Evolutionary conservation across 2,329 filamentous ascomycete species (phyloP).

Genomic region (Ophiostoma ulmi): DNA sequence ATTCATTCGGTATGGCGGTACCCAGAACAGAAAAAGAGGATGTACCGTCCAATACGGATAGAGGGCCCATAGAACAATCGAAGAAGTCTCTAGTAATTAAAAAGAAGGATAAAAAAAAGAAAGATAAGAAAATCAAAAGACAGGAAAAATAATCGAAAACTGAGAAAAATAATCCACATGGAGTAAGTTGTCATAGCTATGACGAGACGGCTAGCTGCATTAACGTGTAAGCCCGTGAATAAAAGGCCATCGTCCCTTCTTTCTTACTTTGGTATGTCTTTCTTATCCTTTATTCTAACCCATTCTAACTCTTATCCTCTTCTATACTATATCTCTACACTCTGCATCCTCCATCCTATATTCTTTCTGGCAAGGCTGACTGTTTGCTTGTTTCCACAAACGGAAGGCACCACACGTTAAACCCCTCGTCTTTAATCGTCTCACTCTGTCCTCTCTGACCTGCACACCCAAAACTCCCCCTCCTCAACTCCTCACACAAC

Average conservation of each 20-base stretch:
- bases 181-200: neutral
- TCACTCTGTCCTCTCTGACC: neutral
- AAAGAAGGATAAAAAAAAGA: neutral
- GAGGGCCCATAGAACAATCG: neutral
- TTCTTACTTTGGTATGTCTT: neutral
- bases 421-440: neutral
- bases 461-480: neutral
- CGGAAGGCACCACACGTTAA: neutral
- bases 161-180: constrained; percentile 6
- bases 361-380: neutral
- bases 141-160: neutral
- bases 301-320: neutral
- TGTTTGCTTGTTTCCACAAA: neutral
- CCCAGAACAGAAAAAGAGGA: neutral
- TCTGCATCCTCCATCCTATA: constrained; percentile 4
- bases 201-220: neutral
- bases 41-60: neutral
- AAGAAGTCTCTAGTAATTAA: neutral
- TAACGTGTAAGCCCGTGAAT: neutral
- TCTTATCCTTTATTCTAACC: neutral
- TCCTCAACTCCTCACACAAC: neutral
- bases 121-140: neutral
- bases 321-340: neutral
- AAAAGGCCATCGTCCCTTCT: neutral
- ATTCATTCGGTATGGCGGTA: neutral